Percentiles rank a stretch among this genome's conserved stretches.
Evolutionary conservation across 2,329 filamentous ascomycete species (phyloP).

Genomic region (Penicillium rolfsii): DNA sequence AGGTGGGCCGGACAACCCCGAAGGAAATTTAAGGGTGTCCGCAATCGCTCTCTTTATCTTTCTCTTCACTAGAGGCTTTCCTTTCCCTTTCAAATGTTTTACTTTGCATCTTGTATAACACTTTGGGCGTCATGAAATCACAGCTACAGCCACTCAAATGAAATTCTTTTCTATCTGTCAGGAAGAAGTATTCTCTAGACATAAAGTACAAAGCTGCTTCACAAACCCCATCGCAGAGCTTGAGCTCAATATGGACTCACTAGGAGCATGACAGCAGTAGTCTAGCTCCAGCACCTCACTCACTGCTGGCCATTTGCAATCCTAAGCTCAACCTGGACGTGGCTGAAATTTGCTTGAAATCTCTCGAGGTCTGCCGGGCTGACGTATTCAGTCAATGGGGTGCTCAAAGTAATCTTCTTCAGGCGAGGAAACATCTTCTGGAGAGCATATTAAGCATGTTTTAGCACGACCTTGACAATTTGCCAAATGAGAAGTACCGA

Average conservation of each 20-base stretch:
- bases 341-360: not conserved
- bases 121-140: slow-evolving; percentile 23
- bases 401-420: not conserved
- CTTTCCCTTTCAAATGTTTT: slow-evolving; percentile 22
- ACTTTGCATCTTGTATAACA: slow-evolving; percentile 31
- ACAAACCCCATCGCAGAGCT: too few relatives aligned
- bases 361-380: not conserved
- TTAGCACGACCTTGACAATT: not conserved
- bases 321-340: not conserved
- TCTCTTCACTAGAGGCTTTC: slow-evolving; percentile 23
- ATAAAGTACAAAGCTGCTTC: not conserved
- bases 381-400: not conserved
- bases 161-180: slow-evolving; percentile 13
- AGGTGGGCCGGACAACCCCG: slow-evolving; percentile 23
- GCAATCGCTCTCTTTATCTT: slow-evolving; percentile 11
- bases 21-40: slow-evolving; percentile 11
- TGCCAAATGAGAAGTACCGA: not conserved
- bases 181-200: not conserved
- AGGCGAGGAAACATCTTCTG: not conserved
- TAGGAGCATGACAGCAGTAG: not conserved
- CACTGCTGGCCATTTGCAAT: not conserved
- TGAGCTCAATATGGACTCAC: not conserved
- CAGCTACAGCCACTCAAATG: slow-evolving; percentile 16
- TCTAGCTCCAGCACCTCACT: not conserved
- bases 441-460: not conserved